Evolutionary conservation across 1,139 yeast genomes (phyloP).

Genomic region (Yamadazyma oceani): DNA sequence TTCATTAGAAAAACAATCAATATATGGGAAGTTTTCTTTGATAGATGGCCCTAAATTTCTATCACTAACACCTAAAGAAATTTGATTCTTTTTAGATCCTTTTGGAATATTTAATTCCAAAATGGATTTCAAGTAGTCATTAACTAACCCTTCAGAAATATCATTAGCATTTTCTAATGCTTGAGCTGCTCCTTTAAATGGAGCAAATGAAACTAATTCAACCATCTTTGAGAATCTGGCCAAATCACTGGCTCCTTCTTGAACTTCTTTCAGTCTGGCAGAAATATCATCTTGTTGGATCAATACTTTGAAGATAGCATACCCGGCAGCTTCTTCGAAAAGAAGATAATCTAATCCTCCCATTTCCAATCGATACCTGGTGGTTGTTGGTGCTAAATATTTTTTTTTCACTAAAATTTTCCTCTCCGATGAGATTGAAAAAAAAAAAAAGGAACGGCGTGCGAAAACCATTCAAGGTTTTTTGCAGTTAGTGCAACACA

Average conservation of each 20-base stretch:
- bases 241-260: slow-evolving; percentile 84
- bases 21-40: slow-evolving; percentile 83
- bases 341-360: slow-evolving; percentile 87
- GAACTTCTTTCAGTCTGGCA: slow-evolving; percentile 89
- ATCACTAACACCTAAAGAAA: slow-evolving; percentile 86
- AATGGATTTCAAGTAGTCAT: slow-evolving; percentile 86
- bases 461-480: slow-evolving; percentile 1
- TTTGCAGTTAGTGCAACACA: no score
- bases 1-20: slow-evolving; percentile 89
- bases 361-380: slow-evolving; percentile 23
- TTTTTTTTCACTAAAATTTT: neutral
- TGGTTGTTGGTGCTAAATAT: neutral
- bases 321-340: slow-evolving; percentile 98
- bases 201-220: slow-evolving; percentile 93
- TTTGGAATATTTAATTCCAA: slow-evolving; percentile 91
- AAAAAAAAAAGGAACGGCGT: neutral
- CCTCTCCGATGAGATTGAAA: neutral
- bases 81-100: slow-evolving; percentile 65
- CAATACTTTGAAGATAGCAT: slow-evolving; percentile 92
- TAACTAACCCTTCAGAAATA: slow-evolving; percentile 93
- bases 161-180: slow-evolving; percentile 98
- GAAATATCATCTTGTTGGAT: slow-evolving; percentile 95
- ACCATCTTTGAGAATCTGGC: slow-evolving; percentile 88
- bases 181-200: slow-evolving; percentile 98
- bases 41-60: slow-evolving; percentile 95